Conservation (phyloP, 805 yeast genomes). For the Cyberlindnera subsufficiens region DNA sequence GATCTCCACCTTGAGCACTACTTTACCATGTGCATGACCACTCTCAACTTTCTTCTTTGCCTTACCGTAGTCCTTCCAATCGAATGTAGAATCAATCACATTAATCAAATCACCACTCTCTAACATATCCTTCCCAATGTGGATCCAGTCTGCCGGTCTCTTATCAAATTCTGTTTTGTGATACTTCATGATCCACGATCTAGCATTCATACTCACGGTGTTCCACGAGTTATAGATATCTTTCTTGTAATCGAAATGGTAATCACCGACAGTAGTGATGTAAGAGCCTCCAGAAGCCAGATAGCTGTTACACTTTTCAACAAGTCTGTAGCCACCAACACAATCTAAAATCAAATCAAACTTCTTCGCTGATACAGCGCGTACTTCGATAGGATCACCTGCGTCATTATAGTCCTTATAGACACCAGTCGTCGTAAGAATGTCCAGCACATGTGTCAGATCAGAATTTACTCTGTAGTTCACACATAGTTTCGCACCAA, state of each 20-base stretch:
- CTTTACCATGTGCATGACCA: conserved; percentile 62
- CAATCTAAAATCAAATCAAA: conserved; percentile 68
- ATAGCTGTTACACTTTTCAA: conserved; percentile 31
- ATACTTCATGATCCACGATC: conserved; percentile 34
- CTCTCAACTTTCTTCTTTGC: conserved; percentile 49
- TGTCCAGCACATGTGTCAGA: conserved; percentile 15
- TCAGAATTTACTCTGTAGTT: conserved; percentile 37
- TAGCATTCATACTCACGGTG: conserved; percentile 28
- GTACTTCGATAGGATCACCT: conserved; percentile 21
- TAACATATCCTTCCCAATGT: conserved; percentile 38
- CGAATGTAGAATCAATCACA: conserved; percentile 49
- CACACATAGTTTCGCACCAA: conserved; percentile 49
- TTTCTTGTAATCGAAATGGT: conserved; percentile 32
- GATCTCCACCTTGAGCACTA: conserved; percentile 44
- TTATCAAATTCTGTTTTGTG: conserved; percentile 30
- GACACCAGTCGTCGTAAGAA: conserved; percentile 25
- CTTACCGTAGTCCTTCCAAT: conserved; percentile 46
- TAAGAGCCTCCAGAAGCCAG: conserved; percentile 46
- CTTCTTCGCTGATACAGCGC: conserved; percentile 23
- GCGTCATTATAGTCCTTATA: conserved; percentile 25
- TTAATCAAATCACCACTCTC: conserved; percentile 40
- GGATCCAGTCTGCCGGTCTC: conserved; percentile 30
- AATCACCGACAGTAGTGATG: conserved; percentile 61
- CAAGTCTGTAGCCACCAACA: conserved; percentile 57
- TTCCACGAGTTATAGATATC: conserved; percentile 32